Base-by-base conservation (phyloP, 208 protist genomes). In the Leptomonas pyrrhocoris region DNA sequence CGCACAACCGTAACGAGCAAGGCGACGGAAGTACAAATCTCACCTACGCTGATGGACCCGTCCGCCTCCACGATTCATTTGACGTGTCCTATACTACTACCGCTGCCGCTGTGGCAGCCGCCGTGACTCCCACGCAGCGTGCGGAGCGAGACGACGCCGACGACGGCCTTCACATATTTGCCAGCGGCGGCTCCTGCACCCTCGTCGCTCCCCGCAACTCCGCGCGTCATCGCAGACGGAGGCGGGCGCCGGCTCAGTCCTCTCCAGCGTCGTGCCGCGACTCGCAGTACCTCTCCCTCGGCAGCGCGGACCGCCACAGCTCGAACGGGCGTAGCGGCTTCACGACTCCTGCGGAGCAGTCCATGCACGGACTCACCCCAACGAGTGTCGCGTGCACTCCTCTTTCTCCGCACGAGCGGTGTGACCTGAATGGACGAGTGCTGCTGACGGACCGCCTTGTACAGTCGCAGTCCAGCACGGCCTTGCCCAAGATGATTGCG, bases 391-490 rank as follows among this genome's bases (percentile, higher is more conserved):
- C 19, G 1, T 6, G 18, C 38, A 51, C 30, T 9, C 38, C 43
- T 11, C 67, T 48, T 21, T 46, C 19, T 1, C 9, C 2, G 1
- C 12, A 16, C 5, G 48, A 48, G 0, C 28, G 25, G 13, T 56
- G 38, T 31, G 50, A 50, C 0, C n/a, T 74, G 2, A 50, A 12
- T 7, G 68, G 68, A 4, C 49, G 68, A 9, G 58, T 74, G 11
- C 49, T 74, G 18, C 55, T 74, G 25, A 74, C 68, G 21, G 68
- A 74, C 46, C 68, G 68, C 0, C 38, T 74, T 18, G 40, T 74
- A 11, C 25, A 25, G 16, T 7, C 68, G 16, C 68, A 74, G 49
- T 59, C 59, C 12, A 13, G 31, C 58, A 74, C 68, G 0, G 40
- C 68, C 13, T 34, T 74, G 58, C 68, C 68, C 19, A 53, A 36